Evolutionary conservation across 75 land plant species (phyloP).

Genomic region (Adiantum capillusveneris): DNA sequence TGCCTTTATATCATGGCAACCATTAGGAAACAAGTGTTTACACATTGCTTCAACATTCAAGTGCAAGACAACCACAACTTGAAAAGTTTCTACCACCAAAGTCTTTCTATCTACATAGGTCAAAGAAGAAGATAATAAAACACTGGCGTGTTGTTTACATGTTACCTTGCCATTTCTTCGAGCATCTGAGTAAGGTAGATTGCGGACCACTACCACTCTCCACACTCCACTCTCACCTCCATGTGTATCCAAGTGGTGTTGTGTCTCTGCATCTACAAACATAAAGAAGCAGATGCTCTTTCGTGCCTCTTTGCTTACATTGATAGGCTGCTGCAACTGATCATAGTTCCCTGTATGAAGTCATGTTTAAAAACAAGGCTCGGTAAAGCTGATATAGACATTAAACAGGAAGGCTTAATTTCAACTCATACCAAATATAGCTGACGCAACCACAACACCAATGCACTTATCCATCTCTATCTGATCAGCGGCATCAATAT

Average conservation of each 20-base stretch:
- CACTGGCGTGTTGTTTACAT: too few relatives aligned
- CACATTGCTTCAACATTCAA: too few relatives aligned
- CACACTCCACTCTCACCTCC: slow-evolving; percentile 66
- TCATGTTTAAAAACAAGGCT: background rate
- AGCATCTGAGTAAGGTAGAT: slow-evolving; percentile 76
- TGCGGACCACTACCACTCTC: slow-evolving; percentile 76
- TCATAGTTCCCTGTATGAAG: slow-evolving; percentile 77
- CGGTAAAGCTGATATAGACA: background rate
- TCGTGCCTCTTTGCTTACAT: slow-evolving; percentile 65
- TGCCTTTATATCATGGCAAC: too few relatives aligned
- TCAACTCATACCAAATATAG: slow-evolving; percentile 64
- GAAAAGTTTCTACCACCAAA: too few relatives aligned
- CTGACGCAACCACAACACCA: slow-evolving; percentile 92
- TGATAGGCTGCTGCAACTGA: slow-evolving; percentile 72
- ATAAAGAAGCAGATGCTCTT: slow-evolving; percentile 72
- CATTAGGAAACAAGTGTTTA: too few relatives aligned
- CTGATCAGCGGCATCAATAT: slow-evolving; percentile 63
- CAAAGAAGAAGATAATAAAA: too few relatives aligned
- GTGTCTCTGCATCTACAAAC: slow-evolving; percentile 94
- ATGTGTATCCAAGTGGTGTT: slow-evolving; percentile 31
- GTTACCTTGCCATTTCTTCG: slow-evolving; percentile 90
- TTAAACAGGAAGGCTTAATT: background rate
- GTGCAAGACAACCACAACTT: too few relatives aligned
- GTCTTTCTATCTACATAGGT: too few relatives aligned
- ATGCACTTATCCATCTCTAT: slow-evolving; percentile 64